phyloP scores from a whole-genome alignment of 371 early-diverging fungal genomes.

The Coemansia sp. region DNA sequence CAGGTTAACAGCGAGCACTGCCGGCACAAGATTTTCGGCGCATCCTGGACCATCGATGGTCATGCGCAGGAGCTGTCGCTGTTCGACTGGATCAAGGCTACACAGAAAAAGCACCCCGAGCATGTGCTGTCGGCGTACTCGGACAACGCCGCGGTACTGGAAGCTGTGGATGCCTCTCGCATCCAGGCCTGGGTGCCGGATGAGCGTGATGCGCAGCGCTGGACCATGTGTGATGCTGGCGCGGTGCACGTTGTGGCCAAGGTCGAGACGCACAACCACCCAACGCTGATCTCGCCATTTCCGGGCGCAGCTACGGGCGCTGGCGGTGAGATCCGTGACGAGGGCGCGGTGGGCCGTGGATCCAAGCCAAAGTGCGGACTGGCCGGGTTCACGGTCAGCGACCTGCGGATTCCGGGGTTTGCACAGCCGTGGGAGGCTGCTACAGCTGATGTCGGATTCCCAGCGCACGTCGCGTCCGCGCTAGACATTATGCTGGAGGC shows the following conservation, averaged over 20 bases:
- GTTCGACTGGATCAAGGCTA: constrained; percentile 93
- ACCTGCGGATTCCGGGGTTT: constrained; percentile 86
- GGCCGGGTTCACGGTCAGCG: constrained; percentile 90
- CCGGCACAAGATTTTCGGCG: constrained; percentile 97
- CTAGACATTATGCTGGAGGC: constrained; percentile 96
- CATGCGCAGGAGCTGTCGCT: constrained; percentile 73
- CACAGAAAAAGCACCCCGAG: constrained; percentile 76
- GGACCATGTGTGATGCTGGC: constrained; percentile 25
- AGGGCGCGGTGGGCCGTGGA: constrained; percentile 94
- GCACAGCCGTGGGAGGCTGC: constrained; percentile 92
- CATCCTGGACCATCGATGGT: constrained; percentile 93
- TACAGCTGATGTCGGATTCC: constrained; percentile 64
- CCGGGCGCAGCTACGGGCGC: constrained; percentile 94
- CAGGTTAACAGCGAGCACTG: constrained; percentile 99
- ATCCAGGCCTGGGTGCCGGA: constrained; percentile 58
- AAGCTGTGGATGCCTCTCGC: constrained; percentile 70
- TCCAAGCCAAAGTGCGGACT: constrained; percentile 94
- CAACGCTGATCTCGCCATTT: constrained; percentile 96
- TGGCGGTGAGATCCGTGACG: constrained; percentile 98
- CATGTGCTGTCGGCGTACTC: constrained; percentile 92
- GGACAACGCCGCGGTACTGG: constrained; percentile 95
- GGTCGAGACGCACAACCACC: constrained; percentile 99
- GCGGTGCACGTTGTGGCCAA: constrained; percentile 80
- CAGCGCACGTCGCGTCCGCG: constrained; percentile 85
- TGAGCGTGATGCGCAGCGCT: constrained; percentile 13